Evolutionary conservation across 768 basidiomycete genomes (phyloP).

Genomic region (Infundibulicybe gibba): DNA sequence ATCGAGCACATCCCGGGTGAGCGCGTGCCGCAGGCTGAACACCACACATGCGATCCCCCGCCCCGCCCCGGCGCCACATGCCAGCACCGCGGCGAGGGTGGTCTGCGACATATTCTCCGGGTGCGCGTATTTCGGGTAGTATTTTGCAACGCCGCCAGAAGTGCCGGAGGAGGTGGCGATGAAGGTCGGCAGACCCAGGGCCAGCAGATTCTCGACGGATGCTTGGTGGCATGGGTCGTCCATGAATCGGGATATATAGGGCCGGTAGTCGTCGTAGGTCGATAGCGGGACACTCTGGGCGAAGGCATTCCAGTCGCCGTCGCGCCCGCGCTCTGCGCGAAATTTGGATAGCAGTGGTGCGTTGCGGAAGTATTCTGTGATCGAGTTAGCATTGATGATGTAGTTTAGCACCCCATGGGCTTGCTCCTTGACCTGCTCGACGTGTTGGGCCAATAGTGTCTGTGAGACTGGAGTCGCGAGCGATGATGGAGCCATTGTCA

Average conservation of each 20-base stretch:
- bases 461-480: no score
- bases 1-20: constrained; percentile 1
- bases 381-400: no score
- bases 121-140: constrained; percentile 11
- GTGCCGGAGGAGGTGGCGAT: constrained; percentile 13
- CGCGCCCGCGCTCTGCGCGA: no score
- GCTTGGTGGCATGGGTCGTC: constrained; percentile 2
- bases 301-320: background rate
- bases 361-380: no score
- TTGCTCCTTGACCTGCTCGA: no score
- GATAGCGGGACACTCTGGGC: constrained; percentile 1
- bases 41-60: constrained; percentile 3
- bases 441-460: no score
- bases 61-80: background rate
- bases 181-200: constrained; percentile 12
- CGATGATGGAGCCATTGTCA: no score
- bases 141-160: constrained; percentile 8
- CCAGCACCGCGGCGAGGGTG: background rate
- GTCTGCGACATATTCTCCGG: constrained; percentile 1
- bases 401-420: no score
- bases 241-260: constrained; percentile 4
- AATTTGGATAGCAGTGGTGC: no score
- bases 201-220: constrained; percentile 7
- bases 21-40: constrained; percentile 3
- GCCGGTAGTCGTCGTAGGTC: constrained; percentile 7